These are phyloP conservation scores for Ogataea allantospora DNA, from an alignment of 805 yeast genomes.

Conservation along the genomic window DNA sequence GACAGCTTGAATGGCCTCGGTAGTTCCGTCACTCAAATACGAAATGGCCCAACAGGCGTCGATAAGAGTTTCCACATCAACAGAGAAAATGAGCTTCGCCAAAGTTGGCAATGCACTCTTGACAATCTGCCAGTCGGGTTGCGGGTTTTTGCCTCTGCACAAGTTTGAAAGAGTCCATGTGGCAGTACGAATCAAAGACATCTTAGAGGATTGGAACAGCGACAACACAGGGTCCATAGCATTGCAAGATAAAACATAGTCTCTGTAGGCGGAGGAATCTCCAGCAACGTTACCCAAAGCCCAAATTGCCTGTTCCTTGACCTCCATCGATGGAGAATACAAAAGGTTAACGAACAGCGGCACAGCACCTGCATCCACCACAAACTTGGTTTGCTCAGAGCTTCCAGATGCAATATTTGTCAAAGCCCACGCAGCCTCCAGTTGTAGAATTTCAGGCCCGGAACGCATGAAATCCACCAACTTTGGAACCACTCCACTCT, in stretches of 20 bases:
- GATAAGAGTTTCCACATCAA: constrained; percentile 88
- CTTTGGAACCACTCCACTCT: constrained; percentile 89
- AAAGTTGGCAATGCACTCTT: constrained; percentile 86
- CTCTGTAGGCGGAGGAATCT: constrained; percentile 88
- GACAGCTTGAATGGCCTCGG: constrained; percentile 93
- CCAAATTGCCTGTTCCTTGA: constrained; percentile 98
- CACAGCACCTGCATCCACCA: constrained; percentile 91
- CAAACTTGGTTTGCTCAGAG: constrained; percentile 84
- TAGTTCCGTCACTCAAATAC: constrained; percentile 88
- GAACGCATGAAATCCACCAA: constrained; percentile 81
- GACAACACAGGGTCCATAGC: constrained; percentile 88
- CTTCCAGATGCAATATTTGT: constrained; percentile 96
- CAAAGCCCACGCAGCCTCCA: constrained; percentile 99
- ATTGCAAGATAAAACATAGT: constrained; percentile 76
- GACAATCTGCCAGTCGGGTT: constrained; percentile 90
- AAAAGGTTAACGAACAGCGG: constrained; percentile 85
- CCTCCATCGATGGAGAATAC: constrained; percentile 80
- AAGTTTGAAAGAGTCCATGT: constrained; percentile 97
- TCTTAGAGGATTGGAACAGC: constrained; percentile 75
- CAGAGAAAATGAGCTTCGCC: constrained; percentile 84
- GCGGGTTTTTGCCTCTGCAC: constrained; percentile 95
- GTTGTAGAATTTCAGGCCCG: constrained; percentile 83
- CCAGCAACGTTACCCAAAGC: constrained; percentile 99
- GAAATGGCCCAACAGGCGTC: constrained; percentile 99
- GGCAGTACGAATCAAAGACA: constrained; percentile 91